These are phyloP conservation scores for Globisporangium cylindrosporum DNA, from an alignment of 352 stramenopile genomes.

Conservation along the genomic window DNA sequence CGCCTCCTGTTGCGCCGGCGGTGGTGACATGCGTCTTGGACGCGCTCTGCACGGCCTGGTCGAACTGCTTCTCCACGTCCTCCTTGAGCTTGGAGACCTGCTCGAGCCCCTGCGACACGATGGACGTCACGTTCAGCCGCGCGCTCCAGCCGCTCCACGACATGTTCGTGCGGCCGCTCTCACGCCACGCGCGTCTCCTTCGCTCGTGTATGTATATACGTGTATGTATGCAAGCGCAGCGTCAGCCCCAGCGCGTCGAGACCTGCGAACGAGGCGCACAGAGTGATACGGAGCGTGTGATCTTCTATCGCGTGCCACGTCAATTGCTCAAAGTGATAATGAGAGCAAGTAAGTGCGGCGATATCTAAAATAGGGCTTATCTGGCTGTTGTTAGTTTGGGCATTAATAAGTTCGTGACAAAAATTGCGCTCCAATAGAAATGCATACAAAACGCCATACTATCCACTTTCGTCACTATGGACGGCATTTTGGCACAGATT, in stretches of 20 bases:
- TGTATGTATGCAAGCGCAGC: not conserved
- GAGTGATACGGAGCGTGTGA: not conserved
- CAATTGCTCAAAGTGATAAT: not conserved
- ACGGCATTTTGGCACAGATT: too few species aligned
- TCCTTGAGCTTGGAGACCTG: slow-evolving; percentile 81
- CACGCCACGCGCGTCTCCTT: not conserved
- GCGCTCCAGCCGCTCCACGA: slow-evolving; percentile 65
- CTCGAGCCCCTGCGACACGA: slow-evolving; percentile 82
- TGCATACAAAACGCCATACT: too few species aligned
- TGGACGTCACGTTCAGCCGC: slow-evolving; percentile 77
- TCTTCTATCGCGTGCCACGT: not conserved
- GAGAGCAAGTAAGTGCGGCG: not conserved
- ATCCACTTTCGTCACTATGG: too few species aligned
- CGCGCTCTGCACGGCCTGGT: slow-evolving; percentile 60
- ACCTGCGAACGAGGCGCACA: not conserved
- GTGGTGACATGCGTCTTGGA: not conserved
- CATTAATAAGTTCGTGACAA: too few species aligned
- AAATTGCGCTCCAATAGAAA: too few species aligned
- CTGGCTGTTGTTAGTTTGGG: too few species aligned
- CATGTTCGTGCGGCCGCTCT: slow-evolving; percentile 16
- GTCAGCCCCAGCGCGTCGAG: not conserved
- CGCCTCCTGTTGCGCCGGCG: not conserved
- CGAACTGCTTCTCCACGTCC: slow-evolving; percentile 88
- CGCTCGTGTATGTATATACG: not conserved
- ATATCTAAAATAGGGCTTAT: too few species aligned